Evolutionary conservation across 805 yeast genomes (phyloP).

Genomic region (Myxozyma vanderwaltii): DNA sequence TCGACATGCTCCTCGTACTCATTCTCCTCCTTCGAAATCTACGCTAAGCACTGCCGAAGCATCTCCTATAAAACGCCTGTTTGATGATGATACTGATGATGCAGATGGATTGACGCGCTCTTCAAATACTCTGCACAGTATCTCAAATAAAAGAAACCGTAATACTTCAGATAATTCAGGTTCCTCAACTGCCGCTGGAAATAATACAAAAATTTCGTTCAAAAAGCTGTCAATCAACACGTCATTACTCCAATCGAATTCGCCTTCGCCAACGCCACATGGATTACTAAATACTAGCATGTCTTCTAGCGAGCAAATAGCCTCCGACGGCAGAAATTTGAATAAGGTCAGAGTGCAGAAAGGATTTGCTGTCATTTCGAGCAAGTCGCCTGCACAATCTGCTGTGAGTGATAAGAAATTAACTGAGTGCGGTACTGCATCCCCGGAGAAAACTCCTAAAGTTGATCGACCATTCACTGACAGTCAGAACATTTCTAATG

Average conservation of each 20-base stretch:
- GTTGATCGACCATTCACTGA: no score
- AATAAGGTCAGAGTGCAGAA: not conserved
- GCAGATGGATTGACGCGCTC: not conserved
- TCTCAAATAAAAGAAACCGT: not conserved
- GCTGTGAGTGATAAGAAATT: not conserved
- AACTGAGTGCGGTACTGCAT: no score
- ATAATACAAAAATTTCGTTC: slow-evolving; percentile 1
- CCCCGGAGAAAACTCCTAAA: not conserved
- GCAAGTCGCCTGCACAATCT: not conserved
- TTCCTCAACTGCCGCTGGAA: not conserved
- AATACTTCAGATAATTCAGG: not conserved
- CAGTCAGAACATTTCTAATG: no score
- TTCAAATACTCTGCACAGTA: not conserved
- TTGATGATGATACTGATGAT: not conserved
- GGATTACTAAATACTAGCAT: no score
- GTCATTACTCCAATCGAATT: not conserved
- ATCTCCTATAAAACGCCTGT: not conserved
- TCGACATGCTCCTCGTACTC: not conserved
- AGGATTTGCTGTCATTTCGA: not conserved
- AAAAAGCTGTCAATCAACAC: not conserved
- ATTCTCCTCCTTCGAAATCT: not conserved
- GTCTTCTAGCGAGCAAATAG: no score
- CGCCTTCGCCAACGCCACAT: not conserved
- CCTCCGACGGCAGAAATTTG: not conserved
- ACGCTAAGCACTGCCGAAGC: not conserved